These are phyloP conservation scores for Parachaetomium inaequale DNA, from an alignment of 495 filamentous ascomycete species.

Conservation along the genomic window DNA sequence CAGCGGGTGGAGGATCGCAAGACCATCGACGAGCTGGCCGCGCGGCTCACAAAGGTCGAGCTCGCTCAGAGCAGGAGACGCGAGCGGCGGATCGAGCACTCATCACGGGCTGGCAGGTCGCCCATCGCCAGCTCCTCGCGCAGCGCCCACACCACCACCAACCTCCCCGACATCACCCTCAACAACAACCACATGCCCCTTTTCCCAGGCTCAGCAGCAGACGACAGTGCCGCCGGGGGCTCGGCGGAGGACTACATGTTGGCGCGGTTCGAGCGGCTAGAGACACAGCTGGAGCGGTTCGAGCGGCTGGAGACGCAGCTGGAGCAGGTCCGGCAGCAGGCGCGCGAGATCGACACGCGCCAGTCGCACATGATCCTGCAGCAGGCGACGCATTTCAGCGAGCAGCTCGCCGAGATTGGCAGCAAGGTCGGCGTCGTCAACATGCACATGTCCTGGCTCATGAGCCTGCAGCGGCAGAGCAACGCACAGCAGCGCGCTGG, in stretches of 20 bases:
- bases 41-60: slow-evolving; percentile 21
- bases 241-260: slow-evolving; percentile 38
- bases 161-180: slow-evolving; percentile 5
- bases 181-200: slow-evolving; percentile 9
- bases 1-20: slow-evolving; percentile 27
- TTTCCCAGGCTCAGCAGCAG: slow-evolving; percentile 2
- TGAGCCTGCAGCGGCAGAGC: slow-evolving; percentile 39
- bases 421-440: slow-evolving; percentile 49
- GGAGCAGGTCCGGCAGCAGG: slow-evolving; percentile 41
- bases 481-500: slow-evolving; percentile 19
- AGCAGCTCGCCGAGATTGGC: slow-evolving; percentile 51
- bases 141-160: neutral
- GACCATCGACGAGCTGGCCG: slow-evolving; percentile 28
- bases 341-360: slow-evolving; percentile 46
- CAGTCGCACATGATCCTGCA: slow-evolving; percentile 50
- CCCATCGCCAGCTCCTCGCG: neutral
- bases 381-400: slow-evolving; percentile 47
- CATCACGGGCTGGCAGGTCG: neutral
- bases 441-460: slow-evolving; percentile 55
- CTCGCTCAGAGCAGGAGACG: neutral
- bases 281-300: slow-evolving; percentile 44
- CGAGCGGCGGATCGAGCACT: neutral
- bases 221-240: slow-evolving; percentile 6
- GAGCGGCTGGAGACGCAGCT: slow-evolving; percentile 41
- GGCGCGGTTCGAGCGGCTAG: slow-evolving; percentile 48